Conservation (phyloP, 2,329 filamentous ascomycete genomes). For the Corinectria fuckeliana region DNA sequence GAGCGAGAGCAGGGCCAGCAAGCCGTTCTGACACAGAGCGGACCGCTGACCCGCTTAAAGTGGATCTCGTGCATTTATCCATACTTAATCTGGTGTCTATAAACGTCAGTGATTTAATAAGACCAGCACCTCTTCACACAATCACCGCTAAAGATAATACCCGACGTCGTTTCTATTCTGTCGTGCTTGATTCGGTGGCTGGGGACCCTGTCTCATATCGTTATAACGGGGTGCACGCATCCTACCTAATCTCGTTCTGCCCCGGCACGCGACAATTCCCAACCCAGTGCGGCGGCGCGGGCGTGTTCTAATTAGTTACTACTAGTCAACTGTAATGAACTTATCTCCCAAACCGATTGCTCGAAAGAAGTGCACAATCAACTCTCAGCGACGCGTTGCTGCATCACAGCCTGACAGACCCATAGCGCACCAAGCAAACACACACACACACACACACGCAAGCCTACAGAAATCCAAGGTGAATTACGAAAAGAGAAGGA, state of each 20-base stretch:
- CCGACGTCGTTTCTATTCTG: not conserved
- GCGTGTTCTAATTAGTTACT: constrained; percentile 12
- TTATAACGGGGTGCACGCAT: not conserved
- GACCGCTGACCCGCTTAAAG: constrained; percentile 14
- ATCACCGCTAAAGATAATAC: not conserved
- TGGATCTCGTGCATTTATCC: constrained; percentile 9
- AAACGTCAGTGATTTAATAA: constrained; percentile 11
- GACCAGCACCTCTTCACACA: not conserved
- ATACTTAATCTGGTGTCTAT: constrained; percentile 4
- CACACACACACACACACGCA: not conserved
- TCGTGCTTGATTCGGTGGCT: constrained; percentile 11
- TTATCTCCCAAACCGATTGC: constrained; percentile 17
- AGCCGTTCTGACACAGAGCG: constrained; percentile 16
- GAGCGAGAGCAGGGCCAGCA: constrained; percentile 3
- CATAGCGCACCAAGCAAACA: not conserved
- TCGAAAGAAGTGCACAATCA: constrained; percentile 1
- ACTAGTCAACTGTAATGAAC: too few species aligned
- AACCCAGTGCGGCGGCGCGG: constrained; percentile 22
- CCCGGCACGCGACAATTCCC: constrained; percentile 29
- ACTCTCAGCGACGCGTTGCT: not conserved
- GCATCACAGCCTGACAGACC: not conserved
- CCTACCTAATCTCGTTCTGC: constrained; percentile 23
- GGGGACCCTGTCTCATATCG: constrained; percentile 6
- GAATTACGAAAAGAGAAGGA: constrained; percentile 1
- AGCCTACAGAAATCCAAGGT: not conserved